Percentiles rank a stretch among this genome's conserved stretches.
phyloP scores from a whole-genome alignment of 2,329 filamentous ascomycete species.

The Blumeria graminis region DNA sequence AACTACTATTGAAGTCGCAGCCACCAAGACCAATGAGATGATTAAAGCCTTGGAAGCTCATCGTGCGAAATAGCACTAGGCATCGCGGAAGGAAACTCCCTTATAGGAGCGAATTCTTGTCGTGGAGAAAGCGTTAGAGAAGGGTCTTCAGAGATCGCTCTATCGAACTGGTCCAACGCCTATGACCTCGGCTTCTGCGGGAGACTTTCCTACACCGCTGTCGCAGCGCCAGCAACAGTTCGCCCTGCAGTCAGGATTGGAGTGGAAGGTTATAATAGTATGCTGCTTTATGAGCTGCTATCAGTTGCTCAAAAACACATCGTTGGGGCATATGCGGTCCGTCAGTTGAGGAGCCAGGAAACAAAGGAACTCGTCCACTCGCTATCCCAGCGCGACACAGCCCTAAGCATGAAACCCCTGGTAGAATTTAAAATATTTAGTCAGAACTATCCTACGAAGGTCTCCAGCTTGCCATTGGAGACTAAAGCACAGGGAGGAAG shows the following conservation, averaged over 20 bases:
- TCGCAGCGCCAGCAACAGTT: not conserved
- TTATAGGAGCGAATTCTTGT: not conserved
- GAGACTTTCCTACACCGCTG: not conserved
- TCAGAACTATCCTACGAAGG: not conserved
- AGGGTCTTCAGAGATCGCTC: not conserved
- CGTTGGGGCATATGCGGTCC: not conserved
- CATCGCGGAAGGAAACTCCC: not conserved
- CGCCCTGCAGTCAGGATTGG: not conserved
- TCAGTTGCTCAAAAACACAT: not conserved
- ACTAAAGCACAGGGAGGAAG: not conserved
- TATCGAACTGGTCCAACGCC: not conserved
- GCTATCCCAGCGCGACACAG: not conserved
- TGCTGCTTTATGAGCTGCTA: not conserved
- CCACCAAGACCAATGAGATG: no score
- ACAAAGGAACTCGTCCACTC: not conserved
- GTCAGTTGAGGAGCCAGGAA: not conserved
- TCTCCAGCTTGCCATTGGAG: not conserved
- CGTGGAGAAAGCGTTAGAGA: not conserved
- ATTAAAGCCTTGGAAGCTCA: not conserved
- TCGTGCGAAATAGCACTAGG: not conserved
- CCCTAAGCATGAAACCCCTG: not conserved
- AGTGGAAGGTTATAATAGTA: not conserved
- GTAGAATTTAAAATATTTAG: not conserved
- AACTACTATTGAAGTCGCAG: no score
- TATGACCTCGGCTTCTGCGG: no score